A percentile compares a stretch with the other conserved stretches of the same genome.
phyloP scores from a whole-genome alignment of 2,329 filamentous ascomycete species.

The Verticillium albo-atrum region DNA sequence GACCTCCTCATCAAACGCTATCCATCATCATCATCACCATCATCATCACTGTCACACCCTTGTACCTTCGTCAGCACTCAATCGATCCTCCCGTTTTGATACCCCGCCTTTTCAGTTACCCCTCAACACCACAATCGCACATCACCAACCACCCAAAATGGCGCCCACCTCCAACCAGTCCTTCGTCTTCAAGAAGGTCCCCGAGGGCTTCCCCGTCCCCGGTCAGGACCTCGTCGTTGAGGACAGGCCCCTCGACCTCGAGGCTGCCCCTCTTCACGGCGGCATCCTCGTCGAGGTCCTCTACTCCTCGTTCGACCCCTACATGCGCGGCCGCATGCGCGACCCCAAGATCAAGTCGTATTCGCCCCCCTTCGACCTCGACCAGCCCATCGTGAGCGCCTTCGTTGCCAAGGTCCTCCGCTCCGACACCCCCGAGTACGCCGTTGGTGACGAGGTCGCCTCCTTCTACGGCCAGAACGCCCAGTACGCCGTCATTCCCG shows the following conservation, averaged over 20 bases:
- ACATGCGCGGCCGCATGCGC: slow-evolving; percentile 78
- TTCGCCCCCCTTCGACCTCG: slow-evolving; percentile 55
- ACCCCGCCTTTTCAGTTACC: neutral
- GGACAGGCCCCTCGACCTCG: slow-evolving; percentile 60
- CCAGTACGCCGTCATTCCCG: slow-evolving; percentile 51
- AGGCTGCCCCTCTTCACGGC: slow-evolving; percentile 54
- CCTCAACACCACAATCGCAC: neutral
- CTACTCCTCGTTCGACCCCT: slow-evolving; percentile 78
- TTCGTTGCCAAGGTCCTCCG: slow-evolving; percentile 67
- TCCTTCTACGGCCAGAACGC: slow-evolving; percentile 50
- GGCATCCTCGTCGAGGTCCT: slow-evolving; percentile 67
- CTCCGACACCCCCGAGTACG: slow-evolving; percentile 53
- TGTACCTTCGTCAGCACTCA: neutral
- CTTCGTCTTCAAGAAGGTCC: slow-evolving; percentile 68
- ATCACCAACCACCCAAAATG: slow-evolving; percentile 20
- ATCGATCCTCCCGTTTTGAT: slow-evolving; percentile 1
- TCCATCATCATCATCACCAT: neutral
- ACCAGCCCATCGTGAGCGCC: slow-evolving; percentile 59
- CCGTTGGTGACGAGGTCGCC: slow-evolving; percentile 42
- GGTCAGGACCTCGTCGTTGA: slow-evolving; percentile 70
- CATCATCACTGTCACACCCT: neutral
- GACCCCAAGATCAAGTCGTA: slow-evolving; percentile 62
- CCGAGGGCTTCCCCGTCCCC: slow-evolving; percentile 60
- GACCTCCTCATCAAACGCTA: neutral
- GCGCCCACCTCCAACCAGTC: slow-evolving; percentile 62